Evolutionary conservation across 2,329 filamentous ascomycete species (phyloP), one percentile per base, ranked within the genome.

Genomic region (Exophiala sideris): DNA sequence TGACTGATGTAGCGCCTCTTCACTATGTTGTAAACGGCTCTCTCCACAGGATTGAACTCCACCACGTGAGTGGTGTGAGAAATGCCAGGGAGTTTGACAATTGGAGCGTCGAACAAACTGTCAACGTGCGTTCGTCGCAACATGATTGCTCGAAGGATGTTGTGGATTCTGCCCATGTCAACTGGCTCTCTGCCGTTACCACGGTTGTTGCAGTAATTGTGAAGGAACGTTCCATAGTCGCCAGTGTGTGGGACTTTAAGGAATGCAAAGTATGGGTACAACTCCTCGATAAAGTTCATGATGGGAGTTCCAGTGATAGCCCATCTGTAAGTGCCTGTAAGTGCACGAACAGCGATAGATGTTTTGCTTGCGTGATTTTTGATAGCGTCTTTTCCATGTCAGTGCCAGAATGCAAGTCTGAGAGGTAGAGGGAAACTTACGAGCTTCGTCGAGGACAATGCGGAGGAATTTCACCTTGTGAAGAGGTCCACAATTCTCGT

Each of bases 101-200:
- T 76, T 0, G 79, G 77, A 0, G 73, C 68, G 1, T 75, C 72
- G 56, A 85, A 79, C 12, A 85, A 70, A 0, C 66, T 73, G 50
- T 81, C 79, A 1, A 67, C 66, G 64, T 84, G 80, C 0, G 80
- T 83, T 5, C 80, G 73, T 4, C 81, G 72, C 12, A 81, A 72
- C 76, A 84, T 80, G 49, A 80, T 75, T 3, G 62, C 56, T 45
- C 64, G 59, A 2, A 73, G 57, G 3, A 68, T 54, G 20, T 65
- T 68, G 3, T 60, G 48, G 1, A 73, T 60, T 9, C 68, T 63
- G 16, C 55, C 57, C 48, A 60, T 48, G 16, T 55, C 35, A 21
- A 57, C 45, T 0, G 54, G 51, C 10, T 57, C 51, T 59, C 65
- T 45, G 9, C 56, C 21, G 14, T 21, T 49, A 18, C 16, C 16